Conservation (phyloP, 257 asterid species). For the Anisodus acutangulus region DNA sequence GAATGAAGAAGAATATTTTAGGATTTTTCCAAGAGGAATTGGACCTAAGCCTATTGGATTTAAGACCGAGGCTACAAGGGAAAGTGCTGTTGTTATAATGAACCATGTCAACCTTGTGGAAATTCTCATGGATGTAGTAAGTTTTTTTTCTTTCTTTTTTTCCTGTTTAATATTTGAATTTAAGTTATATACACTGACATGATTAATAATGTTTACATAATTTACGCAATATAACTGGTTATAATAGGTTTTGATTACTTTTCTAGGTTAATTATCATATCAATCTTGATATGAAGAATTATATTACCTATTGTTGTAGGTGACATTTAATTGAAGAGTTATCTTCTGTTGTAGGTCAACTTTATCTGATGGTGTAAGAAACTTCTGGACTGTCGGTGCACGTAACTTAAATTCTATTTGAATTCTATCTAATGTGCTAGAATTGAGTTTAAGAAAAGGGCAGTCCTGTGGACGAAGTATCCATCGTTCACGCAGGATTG, state of each 20-base stretch:
- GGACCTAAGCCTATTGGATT: conserved; percentile 31
- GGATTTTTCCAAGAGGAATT: conserved; percentile 40
- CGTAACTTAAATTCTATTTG: too few species aligned
- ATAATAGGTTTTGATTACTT: neutral
- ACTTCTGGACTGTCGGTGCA: too few species aligned
- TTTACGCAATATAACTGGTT: neutral
- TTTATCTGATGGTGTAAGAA: too few species aligned
- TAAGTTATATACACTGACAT: neutral
- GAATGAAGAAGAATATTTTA: conserved; percentile 47
- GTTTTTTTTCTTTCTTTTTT: neutral
- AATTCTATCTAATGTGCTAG: too few species aligned
- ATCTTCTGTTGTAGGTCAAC: too few species aligned
- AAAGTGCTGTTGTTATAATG: conserved; percentile 34
- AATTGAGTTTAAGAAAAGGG: too few species aligned
- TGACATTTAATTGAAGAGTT: too few species aligned
- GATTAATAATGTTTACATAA: neutral
- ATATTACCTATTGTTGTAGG: too few species aligned
- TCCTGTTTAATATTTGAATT: neutral
- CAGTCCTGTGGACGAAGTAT: too few species aligned
- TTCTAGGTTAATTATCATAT: neutral
- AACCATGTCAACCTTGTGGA: conserved; percentile 38
- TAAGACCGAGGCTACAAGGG: conserved; percentile 52
- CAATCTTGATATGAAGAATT: too few species aligned
- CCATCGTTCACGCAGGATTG: too few species aligned
- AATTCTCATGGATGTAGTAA: conserved; percentile 60